Evolutionary conservation across 2,329 filamentous ascomycete species (phyloP).

Genomic region (Tolypocladium ophioglossoides): DNA sequence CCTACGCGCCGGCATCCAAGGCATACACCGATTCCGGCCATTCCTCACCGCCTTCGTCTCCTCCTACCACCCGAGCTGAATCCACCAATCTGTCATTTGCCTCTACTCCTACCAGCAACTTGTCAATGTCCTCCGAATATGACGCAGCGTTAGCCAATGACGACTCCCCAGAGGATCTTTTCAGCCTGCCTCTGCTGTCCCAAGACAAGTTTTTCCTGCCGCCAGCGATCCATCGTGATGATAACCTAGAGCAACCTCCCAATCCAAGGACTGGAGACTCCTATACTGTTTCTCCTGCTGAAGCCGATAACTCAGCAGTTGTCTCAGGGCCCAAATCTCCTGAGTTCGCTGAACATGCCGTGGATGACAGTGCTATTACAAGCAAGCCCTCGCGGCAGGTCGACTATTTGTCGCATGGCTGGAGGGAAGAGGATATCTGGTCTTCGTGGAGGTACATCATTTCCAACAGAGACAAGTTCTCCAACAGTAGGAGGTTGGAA

Average conservation of each 20-base stretch:
- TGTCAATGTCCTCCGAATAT: slow-evolving; percentile 50
- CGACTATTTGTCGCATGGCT: slow-evolving; percentile 87
- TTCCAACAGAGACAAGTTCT: slow-evolving; percentile 66
- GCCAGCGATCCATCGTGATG: slow-evolving; percentile 18
- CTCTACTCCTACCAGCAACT: slow-evolving; percentile 52
- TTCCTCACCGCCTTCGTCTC: slow-evolving; percentile 41
- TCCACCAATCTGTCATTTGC: slow-evolving; percentile 46
- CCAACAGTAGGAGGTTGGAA: slow-evolving; percentile 73
- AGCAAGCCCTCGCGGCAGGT: slow-evolving; percentile 75
- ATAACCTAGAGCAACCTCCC: slow-evolving; percentile 36
- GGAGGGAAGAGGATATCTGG: slow-evolving; percentile 95
- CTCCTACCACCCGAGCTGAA: slow-evolving; percentile 37
- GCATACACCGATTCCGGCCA: slow-evolving; percentile 34
- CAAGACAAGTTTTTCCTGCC: slow-evolving; percentile 33
- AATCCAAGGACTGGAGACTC: slow-evolving; percentile 40
- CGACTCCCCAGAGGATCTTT: slow-evolving; percentile 33
- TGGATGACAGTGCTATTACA: slow-evolving; percentile 71
- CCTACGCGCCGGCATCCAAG: slow-evolving; percentile 31
- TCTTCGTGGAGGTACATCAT: slow-evolving; percentile 92
- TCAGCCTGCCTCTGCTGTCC: slow-evolving; percentile 34
- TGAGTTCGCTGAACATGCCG: slow-evolving; percentile 47
- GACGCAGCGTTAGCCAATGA: slow-evolving; percentile 37
- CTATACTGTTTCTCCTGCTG: slow-evolving; percentile 38
- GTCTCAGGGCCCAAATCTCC: slow-evolving; percentile 50
- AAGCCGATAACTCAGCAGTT: slow-evolving; percentile 38